Evolutionary conservation across 331 rosid genomes (phyloP), one percentile per base, ranked within the genome.

Genomic region (Malus hybrid): DNA sequence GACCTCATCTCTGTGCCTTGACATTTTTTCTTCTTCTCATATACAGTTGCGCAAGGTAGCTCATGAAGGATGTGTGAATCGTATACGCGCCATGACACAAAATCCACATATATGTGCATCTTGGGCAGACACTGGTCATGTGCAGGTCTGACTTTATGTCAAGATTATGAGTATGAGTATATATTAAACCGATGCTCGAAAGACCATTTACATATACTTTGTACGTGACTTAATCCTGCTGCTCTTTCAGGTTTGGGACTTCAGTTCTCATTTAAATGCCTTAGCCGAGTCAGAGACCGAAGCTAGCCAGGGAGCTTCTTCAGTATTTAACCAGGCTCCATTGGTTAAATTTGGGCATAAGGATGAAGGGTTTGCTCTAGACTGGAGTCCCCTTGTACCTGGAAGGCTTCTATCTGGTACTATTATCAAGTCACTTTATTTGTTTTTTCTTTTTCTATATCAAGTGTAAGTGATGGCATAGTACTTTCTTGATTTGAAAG

Each of bases 311-410:
- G 97, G 92, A 80, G 89, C 81, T 75, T 87, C 90, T 57, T 80
- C 93, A 50, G 91, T 84, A 73, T 86, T 79, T 73, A 92, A 68
- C 76, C 97, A 90, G 83, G 81, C 79, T 75, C 96, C 99, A 6
- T 60, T 94, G 63, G 33, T 82, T 76, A 87, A 77, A 77, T 91
- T 74, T 77, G 77, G 82, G 84, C 99, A 94, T 57, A 86, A 85
- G 80, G 96, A 90, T 62, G 99, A 94, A 88, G 99, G 99, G 69
- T 94, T 85, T 76, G 96, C 97, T 56, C 78, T 94, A 64, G 97
- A 94, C 84, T 92, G 97, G 99, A 94, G 87, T 82, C 96, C 95
- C 70, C 79, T 85, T 78, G 87, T 80, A 59, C 83, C 89, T 48
- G 97, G 97, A 80, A 85, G 95, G 87, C 92, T 94, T 70, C 78